Evolutionary conservation across 148 eudicot species (phyloP).

Genomic region (Rhododendron simsii): DNA sequence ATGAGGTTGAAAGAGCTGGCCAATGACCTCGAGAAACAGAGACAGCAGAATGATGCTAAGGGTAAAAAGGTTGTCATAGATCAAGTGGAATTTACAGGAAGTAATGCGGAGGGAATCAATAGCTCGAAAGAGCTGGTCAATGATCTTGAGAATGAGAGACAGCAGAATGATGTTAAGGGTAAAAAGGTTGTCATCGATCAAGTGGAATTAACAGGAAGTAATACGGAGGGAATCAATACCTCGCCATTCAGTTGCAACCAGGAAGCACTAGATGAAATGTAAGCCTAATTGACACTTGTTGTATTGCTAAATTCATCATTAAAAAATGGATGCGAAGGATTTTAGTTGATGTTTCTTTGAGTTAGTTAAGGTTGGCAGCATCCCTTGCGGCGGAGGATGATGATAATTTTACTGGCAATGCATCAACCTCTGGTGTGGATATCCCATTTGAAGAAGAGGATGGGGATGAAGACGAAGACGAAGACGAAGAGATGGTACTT

Average conservation of each 20-base stretch:
- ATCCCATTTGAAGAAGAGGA: constrained; percentile 42
- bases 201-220: constrained; percentile 15
- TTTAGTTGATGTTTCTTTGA: constrained; percentile 11
- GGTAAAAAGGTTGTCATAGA: constrained; percentile 53
- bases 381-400: constrained; percentile 78
- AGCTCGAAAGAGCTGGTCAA: constrained; percentile 47
- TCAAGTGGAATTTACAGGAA: constrained; percentile 19
- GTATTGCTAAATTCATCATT: neutral
- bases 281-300: constrained; percentile 24
- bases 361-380: constrained; percentile 83
- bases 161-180: constrained; percentile 50
- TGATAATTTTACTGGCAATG: constrained; percentile 29
- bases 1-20: constrained; percentile 67
- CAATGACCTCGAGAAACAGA: constrained; percentile 64
- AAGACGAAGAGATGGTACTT: constrained; percentile 78
- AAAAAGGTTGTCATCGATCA: constrained; percentile 43
- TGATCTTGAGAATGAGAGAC: constrained; percentile 61
- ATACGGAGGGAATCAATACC: constrained; percentile 12
- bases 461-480: constrained; percentile 54
- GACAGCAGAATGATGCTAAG: constrained; percentile 41
- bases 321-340: neutral
- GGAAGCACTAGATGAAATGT: constrained; percentile 77
- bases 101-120: constrained; percentile 3
- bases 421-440: constrained; percentile 43
- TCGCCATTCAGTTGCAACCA: constrained; percentile 32